Conservation (phyloP, 148 eudicot species). For the Nepenthes mirabilis region DNA sequence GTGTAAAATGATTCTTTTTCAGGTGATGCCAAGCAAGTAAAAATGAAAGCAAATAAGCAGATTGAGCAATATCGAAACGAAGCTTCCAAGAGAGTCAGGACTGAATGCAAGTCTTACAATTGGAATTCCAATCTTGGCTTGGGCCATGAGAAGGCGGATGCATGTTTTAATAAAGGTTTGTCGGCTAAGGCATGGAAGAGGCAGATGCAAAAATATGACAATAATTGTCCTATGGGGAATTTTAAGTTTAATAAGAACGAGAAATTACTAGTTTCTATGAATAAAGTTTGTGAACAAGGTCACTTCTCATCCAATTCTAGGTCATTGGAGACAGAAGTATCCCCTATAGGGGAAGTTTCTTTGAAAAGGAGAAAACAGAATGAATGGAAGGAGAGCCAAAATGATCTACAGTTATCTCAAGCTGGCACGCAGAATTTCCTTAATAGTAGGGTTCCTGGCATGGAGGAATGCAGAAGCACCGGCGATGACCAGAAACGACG, state of each 20-base stretch:
- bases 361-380: slow-evolving; percentile 24
- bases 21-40: slow-evolving; percentile 29
- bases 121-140: slow-evolving; percentile 2
- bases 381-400: slow-evolving; percentile 26
- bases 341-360: slow-evolving; percentile 12
- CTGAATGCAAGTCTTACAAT: slow-evolving; percentile 10
- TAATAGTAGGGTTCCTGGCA: slow-evolving; percentile 8
- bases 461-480: slow-evolving; percentile 4
- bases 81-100: slow-evolving; percentile 20
- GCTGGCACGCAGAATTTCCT: slow-evolving; percentile 3
- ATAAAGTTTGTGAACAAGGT: slow-evolving; percentile 1
- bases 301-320: slow-evolving; percentile 11
- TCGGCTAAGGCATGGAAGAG: too few species aligned
- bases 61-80: background rate
- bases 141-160: slow-evolving; percentile 3
- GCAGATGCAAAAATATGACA: too few species aligned
- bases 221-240: too few species aligned
- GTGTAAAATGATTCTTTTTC: slow-evolving; percentile 1
- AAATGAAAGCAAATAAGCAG: slow-evolving; percentile 5
- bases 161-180: background rate
- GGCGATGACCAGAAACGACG: slow-evolving; percentile 18
- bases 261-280: background rate
- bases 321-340: slow-evolving; percentile 12
- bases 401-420: slow-evolving; percentile 5
- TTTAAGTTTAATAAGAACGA: too few species aligned